Base-by-base conservation (phyloP, 345 rosid species). In the Pelargonium nanum region DNA sequence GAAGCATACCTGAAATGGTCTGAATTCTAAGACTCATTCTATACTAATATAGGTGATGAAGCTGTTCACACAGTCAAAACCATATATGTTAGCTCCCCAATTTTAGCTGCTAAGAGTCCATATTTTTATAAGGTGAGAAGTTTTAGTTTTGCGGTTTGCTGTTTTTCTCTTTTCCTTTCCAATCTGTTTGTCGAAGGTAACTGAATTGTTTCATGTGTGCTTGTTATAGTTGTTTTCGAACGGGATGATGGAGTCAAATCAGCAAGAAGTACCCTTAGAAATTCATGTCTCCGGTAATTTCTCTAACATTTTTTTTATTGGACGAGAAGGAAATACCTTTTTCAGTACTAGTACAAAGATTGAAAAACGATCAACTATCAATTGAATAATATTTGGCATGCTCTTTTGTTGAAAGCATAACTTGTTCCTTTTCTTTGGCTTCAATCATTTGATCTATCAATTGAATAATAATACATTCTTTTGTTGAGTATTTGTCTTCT, bases 101-200 rank as follows among this genome's bases (percentile, higher is more conserved):
- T 85, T 57, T 74, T 85, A 73, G 91, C 91, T 17, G 83, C 85
- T 22, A 72, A 77, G 72, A 87, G 91, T 50, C 84, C 83, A 0
- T 83, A 81, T 63, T 87, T 87, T 34, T 77, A 70, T 59, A 81
- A 81, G 86, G 90, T 84, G 45, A 50, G 55, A 6, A 15, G 21
- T n/a, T 19, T 50, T 40, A 23, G 50, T 40, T 20, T n/a, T n/a
- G n/a, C n/a, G n/a, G 21, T 1, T 52, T 19, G 22, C 55, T 20
- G 5, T 19, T 52, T 19, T 63, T 51, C 65, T 13, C 40, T 56
- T 15, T 57, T 24, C 22, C 19, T 70, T 56, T 40, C 0, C 64
- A 5, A 20, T 20, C 53, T 57, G 16, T 40, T 40, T 40, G 16
- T 40, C 3, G 15, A 10, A 40, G 52, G 2, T 23, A 16, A 24